Evolutionary conservation across 768 basidiomycete genomes (phyloP), one percentile per base, ranked within the genome.

Genomic region (Tubosaeta sp.): DNA sequence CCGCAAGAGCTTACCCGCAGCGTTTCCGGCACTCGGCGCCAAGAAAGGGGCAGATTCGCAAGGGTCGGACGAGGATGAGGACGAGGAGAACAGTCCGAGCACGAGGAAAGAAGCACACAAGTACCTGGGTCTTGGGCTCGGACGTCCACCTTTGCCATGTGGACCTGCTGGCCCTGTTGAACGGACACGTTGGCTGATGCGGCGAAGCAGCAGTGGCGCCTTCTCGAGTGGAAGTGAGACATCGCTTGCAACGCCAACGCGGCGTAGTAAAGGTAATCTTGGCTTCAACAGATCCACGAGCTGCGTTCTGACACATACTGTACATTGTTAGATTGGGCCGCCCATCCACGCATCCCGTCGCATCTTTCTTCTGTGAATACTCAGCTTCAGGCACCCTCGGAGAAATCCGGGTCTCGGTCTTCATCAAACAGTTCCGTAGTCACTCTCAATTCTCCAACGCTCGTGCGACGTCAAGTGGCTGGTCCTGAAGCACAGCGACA

Each of bases 161-260:
- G 66, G 55, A 48, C 66, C 65, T 19, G 61, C 56, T 39, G 62
- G 64, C 10, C 68, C 72, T 6, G 65, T 76, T 10, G 68, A 75
- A 33, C 74, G 79, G 27, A 73, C 79, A 43, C 74, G 78, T 37
- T 85, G 83, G 82, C 64, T 90, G 29, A 80, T 86, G 78, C 78
- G 89, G 12, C 76, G 89, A 55, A 89, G 83, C 51, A 91, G 88
- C 62, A 90, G 88, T 57, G 88, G 88, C 13, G 85, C 86, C 1
- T 88, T 89, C 60, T 90, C 88, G 11, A 85, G 81, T 56, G 82
- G 86, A 17, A 86, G 87, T 58, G 87, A 90, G 25, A 71, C 74
- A 14, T 82, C 78, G 34, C 68, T 73, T 42, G 80, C 74, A 33
- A 87, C 88, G 16, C 86, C 87, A 38, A 88, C 86, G 27, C 73